phyloP scores from a whole-genome alignment of 2,329 filamentous ascomycete species.

The Aspergillus fumigatiaffinis region DNA sequence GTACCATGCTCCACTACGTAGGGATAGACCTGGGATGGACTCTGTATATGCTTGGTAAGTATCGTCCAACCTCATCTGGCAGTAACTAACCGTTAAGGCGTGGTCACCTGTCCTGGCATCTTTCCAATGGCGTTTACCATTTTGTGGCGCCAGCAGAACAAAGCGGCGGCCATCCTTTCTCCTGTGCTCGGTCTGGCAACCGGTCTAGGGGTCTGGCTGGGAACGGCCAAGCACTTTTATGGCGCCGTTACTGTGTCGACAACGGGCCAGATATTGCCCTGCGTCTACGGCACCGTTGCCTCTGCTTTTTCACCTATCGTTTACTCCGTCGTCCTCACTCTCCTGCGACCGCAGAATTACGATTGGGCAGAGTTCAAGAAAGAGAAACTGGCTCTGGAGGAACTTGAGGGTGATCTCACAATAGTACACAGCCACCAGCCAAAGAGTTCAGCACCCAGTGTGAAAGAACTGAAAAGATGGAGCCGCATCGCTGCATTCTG shows the following conservation, averaged over 20 bases:
- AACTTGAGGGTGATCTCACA: slow-evolving; percentile 22
- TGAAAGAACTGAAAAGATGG: slow-evolving; percentile 44
- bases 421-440: slow-evolving; percentile 7
- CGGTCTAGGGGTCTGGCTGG: slow-evolving; percentile 52
- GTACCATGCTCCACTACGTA: slow-evolving; percentile 52
- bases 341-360: slow-evolving; percentile 42
- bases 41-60: slow-evolving; percentile 48
- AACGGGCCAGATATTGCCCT: slow-evolving; percentile 49
- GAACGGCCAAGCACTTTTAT: slow-evolving; percentile 44
- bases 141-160: slow-evolving; percentile 50
- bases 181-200: slow-evolving; percentile 50
- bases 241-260: slow-evolving; percentile 48
- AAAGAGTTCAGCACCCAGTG: slow-evolving; percentile 20
- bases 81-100: slow-evolving; percentile 28
- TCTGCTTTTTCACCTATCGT: slow-evolving; percentile 52
- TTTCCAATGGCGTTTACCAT: slow-evolving; percentile 53
- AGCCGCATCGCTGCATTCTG: slow-evolving; percentile 44
- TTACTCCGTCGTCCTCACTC: slow-evolving; percentile 47
- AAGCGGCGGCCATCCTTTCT: slow-evolving; percentile 47
- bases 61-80: background rate
- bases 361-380: slow-evolving; percentile 39
- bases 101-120: slow-evolving; percentile 52
- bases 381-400: slow-evolving; percentile 27
- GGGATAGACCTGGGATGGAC: slow-evolving; percentile 54
- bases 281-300: slow-evolving; percentile 52